Percentiles rank a stretch among this genome's conserved stretches.
phyloP scores from a whole-genome alignment of 2,329 filamentous ascomycete species.

The Ophiocordyceps camponoti-leonardi region DNA sequence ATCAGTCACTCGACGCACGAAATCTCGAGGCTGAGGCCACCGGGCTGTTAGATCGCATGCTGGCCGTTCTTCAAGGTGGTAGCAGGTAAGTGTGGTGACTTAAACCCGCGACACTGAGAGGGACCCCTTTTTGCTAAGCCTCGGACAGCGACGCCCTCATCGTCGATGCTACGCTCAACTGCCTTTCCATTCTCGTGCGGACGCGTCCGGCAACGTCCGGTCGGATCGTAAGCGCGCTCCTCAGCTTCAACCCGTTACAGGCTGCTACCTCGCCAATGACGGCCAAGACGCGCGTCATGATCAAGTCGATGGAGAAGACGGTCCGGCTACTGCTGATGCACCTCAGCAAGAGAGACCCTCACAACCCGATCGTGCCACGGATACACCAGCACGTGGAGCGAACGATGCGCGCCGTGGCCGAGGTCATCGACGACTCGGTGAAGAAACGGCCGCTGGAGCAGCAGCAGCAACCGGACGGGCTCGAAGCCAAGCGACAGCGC shows the following conservation, averaged over 20 bases:
- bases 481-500: constrained; percentile 73
- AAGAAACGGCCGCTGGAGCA: constrained; percentile 60
- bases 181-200: constrained; percentile 66
- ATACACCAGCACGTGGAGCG: constrained; percentile 82
- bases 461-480: constrained; percentile 50
- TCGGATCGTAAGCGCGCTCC: constrained; percentile 69
- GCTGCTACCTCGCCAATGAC: constrained; percentile 63
- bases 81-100: constrained; percentile 36
- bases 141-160: constrained; percentile 59
- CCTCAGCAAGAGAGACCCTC: constrained; percentile 69
- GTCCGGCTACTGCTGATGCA: constrained; percentile 71
- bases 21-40: constrained; percentile 86
- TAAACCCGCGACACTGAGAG: neutral
- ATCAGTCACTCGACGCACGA: constrained; percentile 60
- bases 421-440: constrained; percentile 61
- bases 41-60: constrained; percentile 74
- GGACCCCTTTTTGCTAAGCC: constrained; percentile 2
- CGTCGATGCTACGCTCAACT: constrained; percentile 83
- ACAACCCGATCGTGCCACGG: constrained; percentile 54
- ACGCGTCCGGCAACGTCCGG: constrained; percentile 64
- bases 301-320: constrained; percentile 92
- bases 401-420: constrained; percentile 58
- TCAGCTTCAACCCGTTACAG: constrained; percentile 85
- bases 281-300: constrained; percentile 60
- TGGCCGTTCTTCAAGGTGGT: constrained; percentile 70